Evolutionary conservation across 2,329 filamentous ascomycete genomes (phyloP).

Genomic region (Helicocarpus griseus): DNA sequence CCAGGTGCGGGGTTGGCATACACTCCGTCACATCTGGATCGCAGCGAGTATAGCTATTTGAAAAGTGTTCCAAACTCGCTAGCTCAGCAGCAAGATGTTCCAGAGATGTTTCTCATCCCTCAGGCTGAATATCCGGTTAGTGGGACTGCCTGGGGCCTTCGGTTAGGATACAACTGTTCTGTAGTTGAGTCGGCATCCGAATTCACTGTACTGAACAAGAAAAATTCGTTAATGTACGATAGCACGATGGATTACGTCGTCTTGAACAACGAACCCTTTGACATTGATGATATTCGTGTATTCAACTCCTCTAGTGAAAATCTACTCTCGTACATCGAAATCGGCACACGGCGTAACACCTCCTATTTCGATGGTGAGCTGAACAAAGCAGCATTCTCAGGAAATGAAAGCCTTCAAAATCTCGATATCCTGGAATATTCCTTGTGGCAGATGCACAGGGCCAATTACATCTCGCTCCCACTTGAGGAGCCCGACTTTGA

Average conservation of each 20-base stretch:
- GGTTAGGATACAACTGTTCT: conserved; percentile 6
- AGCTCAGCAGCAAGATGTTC: background rate
- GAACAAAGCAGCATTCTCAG: no score
- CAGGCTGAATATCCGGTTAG: conserved; percentile 2
- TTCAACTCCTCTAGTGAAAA: background rate
- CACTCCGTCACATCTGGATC: conserved; percentile 3
- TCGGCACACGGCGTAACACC: background rate
- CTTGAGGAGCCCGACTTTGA: background rate
- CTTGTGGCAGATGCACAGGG: background rate
- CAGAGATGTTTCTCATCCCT: conserved; percentile 4
- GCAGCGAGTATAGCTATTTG: background rate
- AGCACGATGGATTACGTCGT: no score
- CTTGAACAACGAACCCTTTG: no score
- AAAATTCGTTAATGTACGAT: no score
- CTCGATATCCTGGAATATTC: background rate
- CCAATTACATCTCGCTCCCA: background rate
- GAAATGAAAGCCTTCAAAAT: background rate
- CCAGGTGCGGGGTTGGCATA: conserved; percentile 6
- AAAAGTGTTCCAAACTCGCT: background rate
- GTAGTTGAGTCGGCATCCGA: conserved; percentile 4
- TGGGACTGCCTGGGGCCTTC: conserved; percentile 5
- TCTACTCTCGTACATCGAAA: background rate
- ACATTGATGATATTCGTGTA: no score
- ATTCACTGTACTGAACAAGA: conserved; percentile 3
- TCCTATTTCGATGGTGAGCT: no score